Evolutionary conservation across 805 yeast genomes (phyloP), one percentile per base, ranked within the genome.

Genomic region (Lipomyces spencermartinsiae): DNA sequence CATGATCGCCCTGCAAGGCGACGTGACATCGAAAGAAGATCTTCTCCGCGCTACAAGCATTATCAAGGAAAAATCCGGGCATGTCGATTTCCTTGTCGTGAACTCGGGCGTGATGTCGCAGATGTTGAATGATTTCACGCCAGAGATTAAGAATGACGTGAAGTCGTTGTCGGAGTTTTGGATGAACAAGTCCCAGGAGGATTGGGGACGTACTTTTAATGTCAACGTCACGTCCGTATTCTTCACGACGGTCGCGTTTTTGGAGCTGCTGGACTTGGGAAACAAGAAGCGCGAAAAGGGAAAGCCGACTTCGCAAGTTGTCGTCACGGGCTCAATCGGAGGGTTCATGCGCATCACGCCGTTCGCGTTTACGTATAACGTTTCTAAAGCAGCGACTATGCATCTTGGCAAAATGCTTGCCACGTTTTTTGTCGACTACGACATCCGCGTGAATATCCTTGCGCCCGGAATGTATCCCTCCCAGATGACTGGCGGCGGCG

Each of bases 381-480:
- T 60, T 34, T 54, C 71, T 49, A 71, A 71, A 61, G 74, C 74
- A 4, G 73, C 73, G 1, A 63, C 71, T 5, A 68, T 64, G 34
- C 74, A 71, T 22, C 67, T 71, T 34, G 65, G 65, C 14, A 71
- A 71, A 56, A 65, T 71, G 66, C 58, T 71, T 9, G 70, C 74
- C 7, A 34, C 72, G 2, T 71, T 66, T 58, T 62, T 71, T 39
- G 19, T 61, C 53, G 65, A 63, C 29, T 71, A 66, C 65, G 84
- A 86, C 75, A 84, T 87, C 71, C 86, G 84, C 55, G 90, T 87
- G 65, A 87, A 87, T 76, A 78, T 85, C 19, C 76, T 87, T 72
- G 86, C 88, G 8, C 91, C 91, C 0, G 91, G 91, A 0, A 85
- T 86, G 75, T 86, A 80, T 62, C 87, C 89, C 1, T 83, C 87